A percentile compares a stretch with the other conserved stretches of the same genome.
Conservation (phyloP, 2,329 filamentous ascomycete genomes). For the Cytospora piceae region DNA sequence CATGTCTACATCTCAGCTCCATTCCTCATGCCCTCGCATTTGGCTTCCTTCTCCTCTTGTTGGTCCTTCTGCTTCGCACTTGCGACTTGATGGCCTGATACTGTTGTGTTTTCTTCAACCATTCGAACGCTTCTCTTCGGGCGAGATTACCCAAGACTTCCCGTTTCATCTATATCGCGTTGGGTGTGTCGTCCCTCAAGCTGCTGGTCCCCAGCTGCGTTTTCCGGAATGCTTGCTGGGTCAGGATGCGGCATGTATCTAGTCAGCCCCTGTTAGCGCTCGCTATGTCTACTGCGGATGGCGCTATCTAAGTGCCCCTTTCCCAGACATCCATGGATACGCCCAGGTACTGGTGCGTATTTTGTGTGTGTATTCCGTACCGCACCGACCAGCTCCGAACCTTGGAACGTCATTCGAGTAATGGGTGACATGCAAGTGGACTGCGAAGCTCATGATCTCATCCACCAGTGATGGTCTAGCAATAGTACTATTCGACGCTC, state of each 20-base stretch:
- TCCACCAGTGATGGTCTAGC: background rate
- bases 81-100: background rate
- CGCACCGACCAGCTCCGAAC: slow-evolving; percentile 9
- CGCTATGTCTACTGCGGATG: slow-evolving; percentile 12
- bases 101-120: background rate
- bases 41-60: background rate
- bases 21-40: slow-evolving; percentile 2
- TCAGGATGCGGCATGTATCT: slow-evolving; percentile 16
- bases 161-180: background rate
- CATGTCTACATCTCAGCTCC: slow-evolving; percentile 16
- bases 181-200: background rate
- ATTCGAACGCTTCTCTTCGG: background rate
- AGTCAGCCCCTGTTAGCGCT: slow-evolving; percentile 28
- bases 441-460: background rate
- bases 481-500: background rate
- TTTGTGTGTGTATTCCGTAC: background rate
- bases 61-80: background rate
- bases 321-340: slow-evolving; percentile 13
- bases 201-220: background rate
- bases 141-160: background rate
- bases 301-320: slow-evolving; percentile 27
- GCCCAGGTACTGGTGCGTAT: slow-evolving; percentile 12
- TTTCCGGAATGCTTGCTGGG: background rate
- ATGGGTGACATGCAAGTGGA: background rate
- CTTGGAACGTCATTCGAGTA: background rate